phyloP scores from a whole-genome alignment of 2,329 filamentous ascomycete species.

The Penicillium paneum region DNA sequence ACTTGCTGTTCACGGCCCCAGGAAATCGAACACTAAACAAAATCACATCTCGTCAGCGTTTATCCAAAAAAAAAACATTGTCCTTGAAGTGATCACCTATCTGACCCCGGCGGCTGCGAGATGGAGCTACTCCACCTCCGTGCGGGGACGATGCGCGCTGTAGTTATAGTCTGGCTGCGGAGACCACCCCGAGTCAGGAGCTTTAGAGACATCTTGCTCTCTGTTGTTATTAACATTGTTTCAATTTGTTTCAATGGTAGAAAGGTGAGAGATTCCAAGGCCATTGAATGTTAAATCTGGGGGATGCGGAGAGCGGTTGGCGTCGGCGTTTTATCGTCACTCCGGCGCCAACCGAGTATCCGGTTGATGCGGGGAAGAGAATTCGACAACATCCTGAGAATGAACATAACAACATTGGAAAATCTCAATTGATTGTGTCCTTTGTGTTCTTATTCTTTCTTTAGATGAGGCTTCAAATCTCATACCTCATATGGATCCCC shows the following conservation, averaged over 20 bases:
- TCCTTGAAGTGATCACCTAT: slow-evolving; percentile 45
- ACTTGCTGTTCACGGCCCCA: slow-evolving; percentile 91
- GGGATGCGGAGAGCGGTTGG: slow-evolving; percentile 28
- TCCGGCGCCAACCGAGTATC: slow-evolving; percentile 12
- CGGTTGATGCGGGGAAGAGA: slow-evolving; percentile 1
- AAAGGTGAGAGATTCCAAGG: neutral
- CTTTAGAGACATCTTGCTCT: slow-evolving; percentile 18
- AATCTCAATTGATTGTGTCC: neutral
- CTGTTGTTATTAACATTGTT: slow-evolving; percentile 3
- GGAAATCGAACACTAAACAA: slow-evolving; percentile 66
- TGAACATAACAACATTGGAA: neutral
- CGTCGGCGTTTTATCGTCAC: slow-evolving; percentile 20
- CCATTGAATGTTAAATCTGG: slow-evolving; percentile 6
- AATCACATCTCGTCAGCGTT: slow-evolving; percentile 3
- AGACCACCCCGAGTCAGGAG: slow-evolving; percentile 13
- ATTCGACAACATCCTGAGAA: neutral
- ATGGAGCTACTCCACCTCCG: slow-evolving; percentile 53
- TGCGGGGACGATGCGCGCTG: slow-evolving; percentile 11
- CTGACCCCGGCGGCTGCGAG: slow-evolving; percentile 58
- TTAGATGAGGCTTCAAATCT: neutral
- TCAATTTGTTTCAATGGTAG: neutral
- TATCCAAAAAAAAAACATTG: neutral
- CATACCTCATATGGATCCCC: neutral
- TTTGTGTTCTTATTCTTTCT: neutral
- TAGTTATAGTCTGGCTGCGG: slow-evolving; percentile 4